Base-by-base conservation (phyloP, 2,329 filamentous ascomycete genomes). In the Stachybotrys chlorohalonatus region DNA sequence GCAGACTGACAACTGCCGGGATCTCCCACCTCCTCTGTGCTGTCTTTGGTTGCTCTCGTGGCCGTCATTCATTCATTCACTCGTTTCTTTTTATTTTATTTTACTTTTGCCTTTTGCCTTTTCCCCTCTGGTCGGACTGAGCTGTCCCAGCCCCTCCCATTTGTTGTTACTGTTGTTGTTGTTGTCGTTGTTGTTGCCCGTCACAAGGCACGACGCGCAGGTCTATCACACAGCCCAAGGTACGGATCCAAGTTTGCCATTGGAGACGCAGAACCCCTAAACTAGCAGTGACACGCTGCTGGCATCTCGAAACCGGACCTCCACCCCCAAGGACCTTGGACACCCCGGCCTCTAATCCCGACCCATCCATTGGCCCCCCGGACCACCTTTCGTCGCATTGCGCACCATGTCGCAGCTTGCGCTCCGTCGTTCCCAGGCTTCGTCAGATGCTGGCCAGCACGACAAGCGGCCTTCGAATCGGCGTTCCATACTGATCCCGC, bases 381-480 rank as follows among this genome's bases (percentile, higher is more conserved):
- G 36, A 42, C 36, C 36, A 42, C 36, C 24, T 24, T 42, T 13
- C 9, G 61, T 64, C 63, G 70, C 70, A 72, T 72, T 70, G 73
- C 67, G 68, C 68, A 75, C 71, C 73, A 79, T 80, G 77, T 77
- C 77, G 71, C 77, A 79, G 70, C 73, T 74, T 73, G 71, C 72
- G 68, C 71, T 72, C 70, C 74, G 73, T 68, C 69, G 68, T 67
- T 70, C 71, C 64, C 68, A 75, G n/a, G 46, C 46, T 16, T 47
- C 46, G 46, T 47, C 46, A 47, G 15, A 42, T 13, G 36, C 36
- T 42, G 36, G 9, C 36, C 36, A 42, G 36, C 36, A 42, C 9
- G 36, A 42, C 36, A 9, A 42, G 2, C 36, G 36, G 36, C 36
- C 13, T 42, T 42, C 36, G 9, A 47, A 47, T 9, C 15, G 46